phyloP scores from a whole-genome alignment of 352 stramenopile genomes.

The Phytopythium oedochilum region DNA sequence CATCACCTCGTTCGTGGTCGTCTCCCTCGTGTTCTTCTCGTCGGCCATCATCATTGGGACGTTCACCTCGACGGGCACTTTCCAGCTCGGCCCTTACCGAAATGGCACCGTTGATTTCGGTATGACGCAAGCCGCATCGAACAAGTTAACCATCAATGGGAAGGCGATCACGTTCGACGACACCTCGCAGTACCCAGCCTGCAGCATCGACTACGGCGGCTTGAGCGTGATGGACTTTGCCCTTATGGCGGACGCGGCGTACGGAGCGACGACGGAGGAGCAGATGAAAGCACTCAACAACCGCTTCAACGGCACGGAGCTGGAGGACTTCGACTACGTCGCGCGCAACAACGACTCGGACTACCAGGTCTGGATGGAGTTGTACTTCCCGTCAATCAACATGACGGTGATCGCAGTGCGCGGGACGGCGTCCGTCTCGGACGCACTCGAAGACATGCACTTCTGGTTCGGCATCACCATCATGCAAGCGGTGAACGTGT shows the following conservation, averaged over 20 bases:
- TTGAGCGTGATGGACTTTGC: slow-evolving; percentile 73
- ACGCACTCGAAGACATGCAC: slow-evolving; percentile 81
- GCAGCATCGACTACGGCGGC: slow-evolving; percentile 51
- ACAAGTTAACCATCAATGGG: slow-evolving; percentile 31
- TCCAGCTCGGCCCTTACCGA: slow-evolving; percentile 42
- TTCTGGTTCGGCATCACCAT: slow-evolving; percentile 86
- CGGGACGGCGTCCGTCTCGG: slow-evolving; percentile 71
- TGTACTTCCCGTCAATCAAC: slow-evolving; percentile 73
- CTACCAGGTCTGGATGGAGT: slow-evolving; percentile 76
- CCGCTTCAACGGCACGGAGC: slow-evolving; percentile 69
- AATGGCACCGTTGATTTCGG: slow-evolving; percentile 33
- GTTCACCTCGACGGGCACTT: slow-evolving; percentile 53
- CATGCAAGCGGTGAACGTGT: slow-evolving; percentile 79
- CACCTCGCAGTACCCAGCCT: slow-evolving; percentile 65
- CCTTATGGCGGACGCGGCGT: slow-evolving; percentile 71
- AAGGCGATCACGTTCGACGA: slow-evolving; percentile 43
- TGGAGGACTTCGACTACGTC: slow-evolving; percentile 70
- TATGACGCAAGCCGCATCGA: slow-evolving; percentile 18
- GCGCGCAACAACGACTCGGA: slow-evolving; percentile 68
- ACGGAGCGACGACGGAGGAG: slow-evolving; percentile 57
- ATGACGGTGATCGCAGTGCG: slow-evolving; percentile 80
- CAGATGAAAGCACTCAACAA: slow-evolving; percentile 59
- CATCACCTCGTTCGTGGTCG: slow-evolving; percentile 61
- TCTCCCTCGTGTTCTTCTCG: slow-evolving; percentile 82
- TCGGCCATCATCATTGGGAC: slow-evolving; percentile 73